These are phyloP conservation scores for Dalechampia spathulata DNA, from an alignment of 441 rosid genomes.

Conservation along the genomic window DNA sequence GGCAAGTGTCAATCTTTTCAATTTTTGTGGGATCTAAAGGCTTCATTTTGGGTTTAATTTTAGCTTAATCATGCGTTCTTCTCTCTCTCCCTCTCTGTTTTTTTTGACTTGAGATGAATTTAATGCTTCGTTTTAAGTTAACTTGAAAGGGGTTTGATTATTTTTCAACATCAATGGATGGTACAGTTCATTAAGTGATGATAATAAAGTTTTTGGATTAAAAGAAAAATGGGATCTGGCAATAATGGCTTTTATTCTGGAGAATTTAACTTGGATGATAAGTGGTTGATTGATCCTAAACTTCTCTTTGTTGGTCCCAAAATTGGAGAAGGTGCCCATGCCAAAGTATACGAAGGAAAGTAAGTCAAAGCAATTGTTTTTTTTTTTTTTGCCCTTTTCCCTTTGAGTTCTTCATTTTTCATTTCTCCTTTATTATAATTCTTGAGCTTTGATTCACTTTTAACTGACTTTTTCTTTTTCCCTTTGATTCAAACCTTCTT, in stretches of 20 bases:
- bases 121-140: background rate
- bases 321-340: slow-evolving; percentile 99
- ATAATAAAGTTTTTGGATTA: background rate
- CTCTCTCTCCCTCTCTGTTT: no score
- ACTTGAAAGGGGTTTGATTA: slow-evolving; percentile 9
- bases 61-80: no score
- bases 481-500: no score
- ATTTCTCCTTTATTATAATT: background rate
- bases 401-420: background rate
- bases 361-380: slow-evolving; percentile 55
- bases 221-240: slow-evolving; percentile 64
- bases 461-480: no score
- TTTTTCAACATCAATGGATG: slow-evolving; percentile 26
- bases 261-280: slow-evolving; percentile 63
- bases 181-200: slow-evolving; percentile 6
- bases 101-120: background rate
- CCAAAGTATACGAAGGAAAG: slow-evolving; percentile 97
- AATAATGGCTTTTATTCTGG: slow-evolving; percentile 46
- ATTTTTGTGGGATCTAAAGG: slow-evolving; percentile 36
- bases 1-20: slow-evolving; percentile 28
- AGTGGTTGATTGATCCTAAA: slow-evolving; percentile 85
- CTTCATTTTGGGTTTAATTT: slow-evolving; percentile 23
- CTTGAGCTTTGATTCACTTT: slow-evolving; percentile 9
- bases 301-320: slow-evolving; percentile 90
- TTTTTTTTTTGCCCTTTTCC: background rate